Evolutionary conservation across 2,329 filamentous ascomycete genomes (phyloP), one percentile per base, ranked within the genome.

Genomic region (Fusarium nodosum): DNA sequence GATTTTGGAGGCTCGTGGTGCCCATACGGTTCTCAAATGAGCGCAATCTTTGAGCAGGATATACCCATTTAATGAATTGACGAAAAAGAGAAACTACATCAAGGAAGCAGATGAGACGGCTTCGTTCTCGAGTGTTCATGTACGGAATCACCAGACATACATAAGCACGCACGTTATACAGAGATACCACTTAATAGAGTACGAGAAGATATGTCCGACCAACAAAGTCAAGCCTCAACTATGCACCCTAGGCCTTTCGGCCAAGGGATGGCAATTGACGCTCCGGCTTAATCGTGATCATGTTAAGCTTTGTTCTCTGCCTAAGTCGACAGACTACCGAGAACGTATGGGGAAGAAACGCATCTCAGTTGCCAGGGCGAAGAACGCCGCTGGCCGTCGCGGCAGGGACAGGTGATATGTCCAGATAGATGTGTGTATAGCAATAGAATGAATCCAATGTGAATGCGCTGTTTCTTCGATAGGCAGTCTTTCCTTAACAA

Each of bases 221-320:
- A 90, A 88, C 92, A 92, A 93, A 97, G 93, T 97, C 94, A 97
- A 97, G 88, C 93, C 84, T 87, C 90, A 88, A 91, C 93, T 92
- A 97, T 89, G 90, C 93, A 91, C 89, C 89, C 84, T 82, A 79
- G 79, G 85, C 88, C 92, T 97, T 83, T 97, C 92, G 84, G 88
- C 82, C 82, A 84, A 85, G 86, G 89, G 87, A 89, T 90, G 93
- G 87, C 90, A 94, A 89, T 90, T 91, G 90, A 88, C 88, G 93
- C 94, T 97, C 94, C 94, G 94, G 94, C 94, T 97, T 97, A 97
- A 96, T 97, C 91, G 93, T 91, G 92, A 93, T 93, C 91, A 76
- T 71, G 65, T 68, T 39, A n/a, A 51, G 48, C 65, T 80, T 87
- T 88, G 79, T 81, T 97, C 87, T 97, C 85, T 91, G 94, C 93